Base-by-base conservation (phyloP, 208 protist genomes). In the Naegleria lovaniensis region DNA sequence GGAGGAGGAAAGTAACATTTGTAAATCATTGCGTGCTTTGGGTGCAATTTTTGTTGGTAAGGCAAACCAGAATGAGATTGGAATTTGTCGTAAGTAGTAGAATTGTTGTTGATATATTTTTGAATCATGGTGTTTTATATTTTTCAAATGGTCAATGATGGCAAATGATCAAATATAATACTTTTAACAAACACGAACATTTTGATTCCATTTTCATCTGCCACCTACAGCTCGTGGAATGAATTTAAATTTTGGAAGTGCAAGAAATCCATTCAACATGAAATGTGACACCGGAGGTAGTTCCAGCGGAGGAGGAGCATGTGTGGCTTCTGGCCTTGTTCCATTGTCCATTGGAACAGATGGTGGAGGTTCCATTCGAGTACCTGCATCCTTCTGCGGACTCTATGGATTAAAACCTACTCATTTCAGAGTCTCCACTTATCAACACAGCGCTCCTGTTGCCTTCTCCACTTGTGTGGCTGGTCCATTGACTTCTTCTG, bases 41-140 rank as follows among this genome's bases (percentile, higher is more conserved):
- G 48, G 48, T 33, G 85, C 48, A 5, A 89, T 89, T 39, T 36
- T 89, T 38, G 41, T 89, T 89, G 85, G 85, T 9, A 89, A 89
- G 48, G n/a, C 51, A 33, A 89, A 39, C n/a, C 25, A 39, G 19
- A 39, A 39, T 38, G 48, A 67, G 13, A 33, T 67, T 67, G 85
- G 85, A 67, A 79, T 79, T 79, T 79, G 55, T 67, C 19, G 55
- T 67, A 67, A 67, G 55, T 67, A 67, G 55, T 22, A 29, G 1
- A 29, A 67, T 29, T 67, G 11, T 67, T 2, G 1, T 67, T 19
- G 11, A 67, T n/a, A n/a, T n/a, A n/a, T n/a, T n/a, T n/a, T n/a
- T n/a, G n/a, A n/a, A n/a, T n/a, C n/a, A n/a, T n/a, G n/a, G 55
- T 67, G 19, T 67, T 67, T 19, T 29, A 67, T 22, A 67, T 67